Base-by-base conservation (phyloP, 2,329 filamentous ascomycete genomes). In the Arthrocladium fulminans region DNA sequence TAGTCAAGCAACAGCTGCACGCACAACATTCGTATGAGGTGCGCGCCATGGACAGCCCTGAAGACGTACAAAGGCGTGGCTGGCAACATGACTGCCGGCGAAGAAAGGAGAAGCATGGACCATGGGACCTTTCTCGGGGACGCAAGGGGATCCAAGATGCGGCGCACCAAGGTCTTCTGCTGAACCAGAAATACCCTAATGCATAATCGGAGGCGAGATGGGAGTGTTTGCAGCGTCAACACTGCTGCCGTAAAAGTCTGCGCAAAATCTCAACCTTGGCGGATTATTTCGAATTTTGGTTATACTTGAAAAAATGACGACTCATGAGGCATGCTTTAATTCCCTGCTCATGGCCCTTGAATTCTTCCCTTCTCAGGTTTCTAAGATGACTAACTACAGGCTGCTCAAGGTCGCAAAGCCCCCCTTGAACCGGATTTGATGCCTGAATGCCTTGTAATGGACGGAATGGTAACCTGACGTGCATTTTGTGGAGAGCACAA, bases 1-100 rank as follows among this genome's bases (percentile, higher is more conserved):
- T 58, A 48, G 50, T 45, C 25, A 40, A 45, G 25, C 12, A 40
- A 32, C 10, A 42, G 32, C 43, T 34, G 27, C 35, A 20, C 37
- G 19, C 17, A 13, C 10, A 34, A 23, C 22, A 48, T 15, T n/a
- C 40, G 29, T 30, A 43, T 37, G 23, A 37, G 25, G 20, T 49
- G 17, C 27, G 29, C 25, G 1, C 46, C 47, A 42, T 24, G 3
- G 10, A 25, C 22, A 17, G 13, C 20, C n/a, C n/a, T n/a, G 24
- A 25, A 15, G 19, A 4, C n/a, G 10, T n/a, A 42, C 24, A 17
- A 30, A 8, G 17, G 19, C 24, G 25, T 27, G 20, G 41, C 41
- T 34, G 27, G 41, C 27, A 23, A 30, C 25, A 23, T 20, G 25
- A 30, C 7, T 32, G 25, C n/a, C 24, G 15, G 27, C 13, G 39